phyloP scores from a whole-genome alignment of 2,329 filamentous ascomycete genomes.

The Fusarium penzigii region DNA sequence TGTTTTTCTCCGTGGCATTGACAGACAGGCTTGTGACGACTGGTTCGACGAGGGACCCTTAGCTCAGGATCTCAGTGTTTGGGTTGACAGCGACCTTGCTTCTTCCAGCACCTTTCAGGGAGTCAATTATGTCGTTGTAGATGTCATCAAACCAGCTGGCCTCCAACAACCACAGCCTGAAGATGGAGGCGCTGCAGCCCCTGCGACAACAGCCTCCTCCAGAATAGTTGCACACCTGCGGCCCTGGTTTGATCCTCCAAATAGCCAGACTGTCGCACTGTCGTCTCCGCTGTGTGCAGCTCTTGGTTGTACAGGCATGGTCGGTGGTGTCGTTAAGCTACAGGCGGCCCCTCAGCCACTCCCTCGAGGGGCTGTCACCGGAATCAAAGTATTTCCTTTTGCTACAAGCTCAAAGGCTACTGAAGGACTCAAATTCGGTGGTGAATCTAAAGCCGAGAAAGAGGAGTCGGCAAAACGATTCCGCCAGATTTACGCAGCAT shows the following conservation, averaged over 20 bases:
- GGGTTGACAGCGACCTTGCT: conserved; percentile 80
- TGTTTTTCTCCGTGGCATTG: conserved; percentile 79
- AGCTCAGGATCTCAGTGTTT: conserved; percentile 67
- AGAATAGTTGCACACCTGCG: conserved; percentile 76
- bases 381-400: conserved; percentile 82
- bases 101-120: conserved; percentile 72
- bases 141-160: conserved; percentile 81
- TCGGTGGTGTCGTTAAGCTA: conserved; percentile 84
- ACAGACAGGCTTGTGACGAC: conserved; percentile 66
- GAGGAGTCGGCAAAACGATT: conserved; percentile 76
- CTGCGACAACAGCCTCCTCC: conserved; percentile 36
- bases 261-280: conserved; percentile 75
- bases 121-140: conserved; percentile 75
- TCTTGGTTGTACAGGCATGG: conserved; percentile 70
- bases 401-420: conserved; percentile 56
- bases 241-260: conserved; percentile 84
- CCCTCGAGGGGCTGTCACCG: conserved; percentile 62
- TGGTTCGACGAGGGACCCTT: conserved; percentile 75
- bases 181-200: conserved; percentile 59
- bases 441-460: conserved; percentile 79
- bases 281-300: conserved; percentile 76
- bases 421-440: conserved; percentile 79
- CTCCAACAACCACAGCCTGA: conserved; percentile 71
- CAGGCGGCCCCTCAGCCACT: conserved; percentile 77
- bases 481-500: conserved; percentile 66